Base-by-base conservation (phyloP, 2,329 filamentous ascomycete species). In the Ophiostoma sp. region DNA sequence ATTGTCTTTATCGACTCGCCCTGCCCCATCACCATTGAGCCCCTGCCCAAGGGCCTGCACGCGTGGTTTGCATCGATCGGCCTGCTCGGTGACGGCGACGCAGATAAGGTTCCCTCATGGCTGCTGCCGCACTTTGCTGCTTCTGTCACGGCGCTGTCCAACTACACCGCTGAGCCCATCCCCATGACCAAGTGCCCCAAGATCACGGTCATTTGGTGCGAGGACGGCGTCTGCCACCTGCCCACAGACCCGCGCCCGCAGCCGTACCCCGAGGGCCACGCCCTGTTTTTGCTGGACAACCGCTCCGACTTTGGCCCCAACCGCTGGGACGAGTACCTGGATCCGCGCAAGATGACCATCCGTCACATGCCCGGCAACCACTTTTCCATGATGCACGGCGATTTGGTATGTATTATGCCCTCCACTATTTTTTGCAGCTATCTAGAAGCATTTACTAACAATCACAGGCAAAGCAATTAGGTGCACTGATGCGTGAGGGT, bases 331-430 rank as follows among this genome's bases (percentile, higher is more conserved):
- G 88, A 91, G 80, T 89, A 90, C 57, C 82, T 92, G 52, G 88
- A 89, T 70, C 79, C 83, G 69, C 82, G 86, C 71, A 91, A 89
- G 81, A 90, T 92, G 82, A 84, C 84, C 68, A 90, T 87, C 76
- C 86, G 86, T 72, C 89, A 91, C 78, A 91, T 92, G 89, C 88
- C 88, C 19, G 91, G 90, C 2, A 92, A 93, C 78, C 91, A 93
- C 82, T 93, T 93, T 82, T 89, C 87, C 25, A 93, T 93, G 91
- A 93, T 93, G 90, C 89, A 91, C 80, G 89, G 89, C 75, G 79
- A 84, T 3, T 71, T 82, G 73, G 82, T 84, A 76, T 76, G 82
- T 80, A 12, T 19, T 11, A 8, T 42, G 19, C 19, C 2, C 1
- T 42, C 11, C 63, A 19, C 36, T n/a, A 28, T 39, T 36, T 39